Evolutionary conservation across 228 moss, liverwort and hornwort genomes (phyloP), one percentile per base, ranked within the genome.

Genomic region (Sphagnum fallax): DNA sequence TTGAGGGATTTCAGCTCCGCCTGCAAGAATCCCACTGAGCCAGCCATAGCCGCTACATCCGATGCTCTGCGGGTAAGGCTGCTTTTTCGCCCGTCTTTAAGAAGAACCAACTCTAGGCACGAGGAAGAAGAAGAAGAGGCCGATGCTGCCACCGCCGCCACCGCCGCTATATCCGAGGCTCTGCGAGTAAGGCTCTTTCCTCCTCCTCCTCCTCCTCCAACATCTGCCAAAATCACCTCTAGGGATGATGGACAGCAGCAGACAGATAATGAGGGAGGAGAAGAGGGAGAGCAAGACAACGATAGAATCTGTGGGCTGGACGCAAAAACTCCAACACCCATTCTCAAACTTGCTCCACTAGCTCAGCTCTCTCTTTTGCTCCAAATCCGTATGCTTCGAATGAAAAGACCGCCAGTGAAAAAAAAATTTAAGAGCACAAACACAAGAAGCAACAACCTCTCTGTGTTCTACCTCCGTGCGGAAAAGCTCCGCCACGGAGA

Each of bases 301-400:
- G 67, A 55, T 32, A 62, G 50, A 52, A 74, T 53, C 60, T 75
- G 74, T 68, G 69, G 73, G 52, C 60, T 72, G 48, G 69, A 68
- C n/a, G 77, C 69, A 49, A 78, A 61, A 51, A 71, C 74, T 51
- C 75, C 79, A 67, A 75, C 47, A 48, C 74, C 79, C 79, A 79
- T 79, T 63, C 75, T 79, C 74, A 47, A 51, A 47, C 63, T 66
- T 49, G 61, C 50, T 49, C 13, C 11, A 49, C 10, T 66, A 2
- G 13, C 12, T 32, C 2, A 32, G 32, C 32, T 32, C 32, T 32
- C 32, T 32, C 32, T 32, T 2, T 32, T 32, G 32, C 32, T 32
- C 32, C 32, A 32, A 32, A 32, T 32, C 32, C 32, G 32, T 32
- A 32, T 32, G 32, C 32, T 32, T 32, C 32, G 32, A 32, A 1